These are phyloP conservation scores for Penstemon eatonii DNA, from an alignment of 257 asterid species.

Conservation along the genomic window DNA sequence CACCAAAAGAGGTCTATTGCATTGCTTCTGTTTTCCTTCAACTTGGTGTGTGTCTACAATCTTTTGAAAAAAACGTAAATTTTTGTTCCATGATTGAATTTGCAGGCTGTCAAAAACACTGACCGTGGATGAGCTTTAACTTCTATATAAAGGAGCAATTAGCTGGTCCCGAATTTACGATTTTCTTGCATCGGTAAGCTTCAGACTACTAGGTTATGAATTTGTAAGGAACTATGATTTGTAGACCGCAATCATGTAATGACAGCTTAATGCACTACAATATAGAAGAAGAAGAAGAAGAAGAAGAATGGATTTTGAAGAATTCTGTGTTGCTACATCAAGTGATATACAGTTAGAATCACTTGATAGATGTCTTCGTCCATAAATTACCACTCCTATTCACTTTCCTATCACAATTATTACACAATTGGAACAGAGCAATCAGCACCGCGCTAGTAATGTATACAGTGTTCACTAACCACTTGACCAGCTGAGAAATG, in stretches of 20 bases:
- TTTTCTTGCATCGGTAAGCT: conserved; percentile 72
- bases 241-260: conserved; percentile 1
- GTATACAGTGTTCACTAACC: too few species aligned
- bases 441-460: too few species aligned
- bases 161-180: conserved; percentile 74
- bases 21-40: not conserved
- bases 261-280: conserved; percentile 81
- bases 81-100: not conserved
- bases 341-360: conserved; percentile 88
- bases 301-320: conserved; percentile 94
- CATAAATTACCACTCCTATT: too few species aligned
- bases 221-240: not conserved
- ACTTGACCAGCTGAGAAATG: conserved; percentile 23
- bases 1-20: too few species aligned
- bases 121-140: conserved; percentile 56
- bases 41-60: too few species aligned
- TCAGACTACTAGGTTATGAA: not conserved
- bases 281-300: conserved; percentile 58
- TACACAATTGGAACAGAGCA: too few species aligned
- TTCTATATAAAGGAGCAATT: conserved; percentile 74
- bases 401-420: too few species aligned
- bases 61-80: not conserved
- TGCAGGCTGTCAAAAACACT: conserved; percentile 82
- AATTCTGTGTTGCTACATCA: conserved; percentile 75
- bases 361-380: conserved; percentile 36